Evolutionary conservation across 768 basidiomycete species (phyloP).

Genomic region (Neoboletus magnificus): DNA sequence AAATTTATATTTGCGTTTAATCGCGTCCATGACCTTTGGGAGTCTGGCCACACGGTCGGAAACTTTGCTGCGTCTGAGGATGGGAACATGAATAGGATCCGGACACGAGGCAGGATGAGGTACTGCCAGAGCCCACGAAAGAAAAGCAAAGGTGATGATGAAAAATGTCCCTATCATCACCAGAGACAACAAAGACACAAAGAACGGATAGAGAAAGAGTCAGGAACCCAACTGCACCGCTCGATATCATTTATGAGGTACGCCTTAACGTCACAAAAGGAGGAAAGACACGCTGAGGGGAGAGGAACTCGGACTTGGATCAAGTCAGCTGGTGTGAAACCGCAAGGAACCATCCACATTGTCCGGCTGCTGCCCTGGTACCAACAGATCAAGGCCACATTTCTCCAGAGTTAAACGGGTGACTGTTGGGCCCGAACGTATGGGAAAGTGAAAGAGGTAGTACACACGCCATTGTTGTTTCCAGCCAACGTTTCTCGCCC

Average conservation of each 20-base stretch:
- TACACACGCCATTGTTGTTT: not conserved
- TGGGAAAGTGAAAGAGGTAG: not conserved
- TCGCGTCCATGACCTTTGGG: constrained; percentile 35
- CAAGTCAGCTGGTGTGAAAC: not conserved
- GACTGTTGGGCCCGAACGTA: not conserved
- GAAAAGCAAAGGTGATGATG: constrained; percentile 28
- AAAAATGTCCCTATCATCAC: constrained; percentile 20
- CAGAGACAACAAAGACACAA: not conserved
- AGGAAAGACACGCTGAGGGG: too few relatives aligned
- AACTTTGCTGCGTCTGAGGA: constrained; percentile 30
- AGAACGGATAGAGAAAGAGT: not conserved
- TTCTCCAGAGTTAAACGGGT: not conserved
- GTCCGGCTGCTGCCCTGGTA: not conserved
- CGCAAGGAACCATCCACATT: not conserved
- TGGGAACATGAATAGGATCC: constrained; percentile 44
- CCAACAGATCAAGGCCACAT: too few relatives aligned
- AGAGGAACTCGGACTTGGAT: not conserved
- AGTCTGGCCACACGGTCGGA: constrained; percentile 33
- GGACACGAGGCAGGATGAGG: constrained; percentile 7
- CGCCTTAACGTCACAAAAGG: not conserved
- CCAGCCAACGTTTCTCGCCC: not conserved
- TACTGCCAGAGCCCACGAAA: constrained; percentile 21
- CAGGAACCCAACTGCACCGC: not conserved
- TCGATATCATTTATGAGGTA: not conserved
- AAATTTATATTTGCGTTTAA: constrained; percentile 49